Evolutionary conservation across 2,329 filamentous ascomycete species (phyloP).

Genomic region (Samsoniella hepiali): DNA sequence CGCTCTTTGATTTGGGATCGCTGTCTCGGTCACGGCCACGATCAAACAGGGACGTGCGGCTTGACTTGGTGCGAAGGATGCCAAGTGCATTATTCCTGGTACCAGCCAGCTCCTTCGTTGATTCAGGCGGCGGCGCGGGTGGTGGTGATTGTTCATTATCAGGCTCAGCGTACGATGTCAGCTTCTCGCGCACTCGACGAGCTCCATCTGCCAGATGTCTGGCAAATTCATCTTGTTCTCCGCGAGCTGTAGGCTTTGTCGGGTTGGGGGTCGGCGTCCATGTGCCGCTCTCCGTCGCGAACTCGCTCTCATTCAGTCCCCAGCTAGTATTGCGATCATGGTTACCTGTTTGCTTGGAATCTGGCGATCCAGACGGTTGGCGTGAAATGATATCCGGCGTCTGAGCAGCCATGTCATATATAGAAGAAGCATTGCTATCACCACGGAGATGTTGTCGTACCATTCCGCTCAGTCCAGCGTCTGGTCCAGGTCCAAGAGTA

Average conservation of each 20-base stretch:
- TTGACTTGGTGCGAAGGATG: slow-evolving; percentile 64
- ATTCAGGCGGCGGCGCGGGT: slow-evolving; percentile 31
- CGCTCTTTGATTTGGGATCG: slow-evolving; percentile 48
- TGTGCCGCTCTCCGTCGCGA: slow-evolving; percentile 24
- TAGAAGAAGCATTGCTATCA: slow-evolving; percentile 76
- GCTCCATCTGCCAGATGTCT: slow-evolving; percentile 69
- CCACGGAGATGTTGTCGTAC: slow-evolving; percentile 80
- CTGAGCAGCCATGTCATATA: slow-evolving; percentile 56
- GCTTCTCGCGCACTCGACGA: slow-evolving; percentile 67
- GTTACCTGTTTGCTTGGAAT: slow-evolving; percentile 34
- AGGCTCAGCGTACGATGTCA: slow-evolving; percentile 65
- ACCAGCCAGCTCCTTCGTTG: slow-evolving; percentile 30
- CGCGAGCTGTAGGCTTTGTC: slow-evolving; percentile 34
- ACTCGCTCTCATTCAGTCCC: slow-evolving; percentile 24
- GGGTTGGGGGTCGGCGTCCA: slow-evolving; percentile 17
- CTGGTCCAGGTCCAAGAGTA: slow-evolving; percentile 68
- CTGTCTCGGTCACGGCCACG: slow-evolving; percentile 41
- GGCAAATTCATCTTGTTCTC: slow-evolving; percentile 67
- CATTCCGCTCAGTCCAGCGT: slow-evolving; percentile 69
- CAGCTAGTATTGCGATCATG: slow-evolving; percentile 19
- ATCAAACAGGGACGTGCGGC: slow-evolving; percentile 61
- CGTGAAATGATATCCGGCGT: slow-evolving; percentile 28
- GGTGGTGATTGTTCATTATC: slow-evolving; percentile 44
- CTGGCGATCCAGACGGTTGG: slow-evolving; percentile 26
- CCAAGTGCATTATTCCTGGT: slow-evolving; percentile 56